phyloP scores from a whole-genome alignment of 2,329 filamentous ascomycete genomes.

The Alternaria sp. region DNA sequence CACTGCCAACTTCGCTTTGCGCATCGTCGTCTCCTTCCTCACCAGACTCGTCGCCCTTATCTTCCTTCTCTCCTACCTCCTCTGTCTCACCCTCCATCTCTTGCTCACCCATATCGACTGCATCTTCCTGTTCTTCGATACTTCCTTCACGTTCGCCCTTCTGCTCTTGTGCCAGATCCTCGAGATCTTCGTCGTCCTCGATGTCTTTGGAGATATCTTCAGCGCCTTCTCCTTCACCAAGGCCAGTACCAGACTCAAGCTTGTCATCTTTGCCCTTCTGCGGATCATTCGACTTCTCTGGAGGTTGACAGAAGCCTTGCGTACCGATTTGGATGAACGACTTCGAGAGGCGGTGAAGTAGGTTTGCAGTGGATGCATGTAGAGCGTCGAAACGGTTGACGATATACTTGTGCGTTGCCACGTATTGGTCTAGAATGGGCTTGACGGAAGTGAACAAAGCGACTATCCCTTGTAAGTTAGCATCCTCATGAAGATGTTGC shows the following conservation, averaged over 20 bases:
- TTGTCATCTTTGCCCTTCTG: conserved; percentile 77
- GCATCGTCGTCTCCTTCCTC: conserved; percentile 67
- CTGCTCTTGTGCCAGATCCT: conserved; percentile 87
- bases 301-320: conserved; percentile 90
- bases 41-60: conserved; percentile 65
- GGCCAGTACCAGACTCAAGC: conserved; percentile 88
- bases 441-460: conserved; percentile 69
- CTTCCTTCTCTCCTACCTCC: conserved; percentile 63
- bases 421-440: conserved; percentile 81
- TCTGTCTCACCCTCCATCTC: conserved; percentile 89
- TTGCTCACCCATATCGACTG: conserved; percentile 90
- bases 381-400: conserved; percentile 68
- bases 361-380: conserved; percentile 75
- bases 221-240: conserved; percentile 93
- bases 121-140: conserved; percentile 82
- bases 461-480: conserved; percentile 57
- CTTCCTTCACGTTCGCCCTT: conserved; percentile 69
- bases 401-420: conserved; percentile 66
- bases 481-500: conserved; percentile 53
- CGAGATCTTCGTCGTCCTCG: conserved; percentile 89
- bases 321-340: conserved; percentile 80
- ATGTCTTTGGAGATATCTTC: conserved; percentile 99
- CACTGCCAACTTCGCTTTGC: conserved; percentile 89
- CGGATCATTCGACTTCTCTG: conserved; percentile 74
- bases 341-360: conserved; percentile 78